Conservation (phyloP, 169 alveolate species). For the Eimeria acervulina region DNA sequence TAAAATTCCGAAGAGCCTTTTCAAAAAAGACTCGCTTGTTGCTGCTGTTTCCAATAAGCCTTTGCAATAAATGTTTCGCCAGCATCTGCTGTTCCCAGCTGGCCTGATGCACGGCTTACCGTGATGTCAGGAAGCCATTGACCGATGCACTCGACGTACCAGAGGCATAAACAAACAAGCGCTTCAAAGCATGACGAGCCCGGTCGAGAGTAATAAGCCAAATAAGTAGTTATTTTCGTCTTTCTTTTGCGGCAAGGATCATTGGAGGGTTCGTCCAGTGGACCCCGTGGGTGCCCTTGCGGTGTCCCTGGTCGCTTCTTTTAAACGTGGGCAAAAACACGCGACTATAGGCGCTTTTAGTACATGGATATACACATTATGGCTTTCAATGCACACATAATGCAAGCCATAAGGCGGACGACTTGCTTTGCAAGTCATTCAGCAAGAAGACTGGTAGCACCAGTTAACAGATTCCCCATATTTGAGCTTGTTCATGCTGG, state of each 20-base stretch:
- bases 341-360: not conserved
- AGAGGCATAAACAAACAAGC: not conserved
- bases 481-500: too few species aligned
- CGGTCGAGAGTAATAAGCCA: not conserved
- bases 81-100: not conserved
- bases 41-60: too few species aligned
- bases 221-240: not conserved
- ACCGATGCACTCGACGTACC: not conserved
- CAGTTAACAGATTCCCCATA: too few species aligned
- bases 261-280: not conserved
- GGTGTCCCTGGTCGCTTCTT: not conserved
- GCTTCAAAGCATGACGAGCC: not conserved
- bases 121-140: not conserved
- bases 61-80: not conserved
- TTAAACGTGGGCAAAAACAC: not conserved
- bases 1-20: not conserved
- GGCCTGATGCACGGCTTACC: not conserved
- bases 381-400: not conserved
- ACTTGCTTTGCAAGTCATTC: too few species aligned
- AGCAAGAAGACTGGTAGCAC: too few species aligned
- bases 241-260: not conserved
- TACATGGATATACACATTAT: not conserved
- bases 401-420: too few species aligned
- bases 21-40: not conserved
- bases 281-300: not conserved